Percentiles rank a stretch among this genome's conserved stretches.
These are phyloP conservation scores for Moniliella sp. DNA, from an alignment of 1,284 basidiomycete genomes.

Conservation along the genomic window DNA sequence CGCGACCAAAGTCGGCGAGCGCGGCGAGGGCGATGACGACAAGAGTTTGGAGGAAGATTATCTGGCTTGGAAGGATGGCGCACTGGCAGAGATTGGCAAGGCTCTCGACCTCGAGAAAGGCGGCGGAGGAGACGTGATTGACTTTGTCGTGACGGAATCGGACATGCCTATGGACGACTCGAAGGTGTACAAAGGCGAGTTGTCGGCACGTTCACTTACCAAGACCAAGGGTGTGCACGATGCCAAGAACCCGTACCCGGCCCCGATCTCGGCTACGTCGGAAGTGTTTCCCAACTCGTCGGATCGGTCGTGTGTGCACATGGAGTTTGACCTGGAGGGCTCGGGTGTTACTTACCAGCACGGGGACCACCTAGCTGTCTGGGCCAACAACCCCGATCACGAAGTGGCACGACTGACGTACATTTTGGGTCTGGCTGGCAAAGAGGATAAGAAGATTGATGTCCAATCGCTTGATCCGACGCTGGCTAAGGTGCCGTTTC, in stretches of 20 bases:
- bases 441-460: conserved; percentile 56
- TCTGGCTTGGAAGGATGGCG: conserved; percentile 92
- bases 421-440: conserved; percentile 53
- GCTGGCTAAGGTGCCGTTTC: conserved; percentile 94
- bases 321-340: conserved; percentile 80
- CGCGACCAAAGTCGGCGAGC: conserved; percentile 62
- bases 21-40: conserved; percentile 92
- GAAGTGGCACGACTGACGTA: conserved; percentile 74
- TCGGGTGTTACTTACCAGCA: conserved; percentile 96
- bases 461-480: conserved; percentile 85
- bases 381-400: conserved; percentile 78
- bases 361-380: conserved; percentile 88
- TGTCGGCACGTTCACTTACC: conserved; percentile 51
- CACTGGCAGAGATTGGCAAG: conserved; percentile 70
- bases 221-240: conserved; percentile 73
- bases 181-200: conserved; percentile 30
- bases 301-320: conserved; percentile 78
- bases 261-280: conserved; percentile 53
- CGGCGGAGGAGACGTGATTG: conserved; percentile 76
- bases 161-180: conserved; percentile 10
- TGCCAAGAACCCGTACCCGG: conserved; percentile 83
- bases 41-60: conserved; percentile 99
- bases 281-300: conserved; percentile 57
- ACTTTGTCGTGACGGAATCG: conserved; percentile 74
- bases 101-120: conserved; percentile 78